Evolutionary conservation across 306 rosid species (phyloP), one percentile per base, ranked within the genome.

Genomic region (Alnus rubra): DNA sequence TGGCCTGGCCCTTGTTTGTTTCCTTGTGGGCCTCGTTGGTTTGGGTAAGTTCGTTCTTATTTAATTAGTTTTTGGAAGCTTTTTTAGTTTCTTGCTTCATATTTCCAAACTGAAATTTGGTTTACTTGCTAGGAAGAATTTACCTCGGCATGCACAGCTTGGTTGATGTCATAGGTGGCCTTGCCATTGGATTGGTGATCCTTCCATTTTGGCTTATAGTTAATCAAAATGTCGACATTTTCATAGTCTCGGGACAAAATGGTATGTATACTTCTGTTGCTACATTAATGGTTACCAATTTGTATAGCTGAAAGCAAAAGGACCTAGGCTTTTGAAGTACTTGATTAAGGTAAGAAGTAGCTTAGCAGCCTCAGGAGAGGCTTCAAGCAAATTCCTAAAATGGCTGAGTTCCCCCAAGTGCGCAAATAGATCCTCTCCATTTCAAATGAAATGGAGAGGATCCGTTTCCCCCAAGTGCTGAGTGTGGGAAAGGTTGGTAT

Each of bases 121-220:
- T 81, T 64, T 73, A 72, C 73, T 63, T 85, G 86, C 84, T 53
- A 96, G 98, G 96, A 81, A 96, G 99, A 91, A 86, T 96, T 74
- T 93, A 93, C 85, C 98, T 96, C 18, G 99, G 99, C 68, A 93
- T 96, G 99, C 99, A 96, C 90, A 96, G 98, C 76, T 55, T 91
- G 76, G 54, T 93, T 69, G 99, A 96, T 86, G 28, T 96, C 79
- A 75, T 91, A 48, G 87, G 86, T 72, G 99, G 99, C 49, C 88
- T 90, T 81, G 83, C 85, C 54, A 55, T 93, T 75, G 99, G 98
- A 73, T 75, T 89, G 15, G 88, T 76, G 80, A 19, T 92, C 83
- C 98, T 96, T 81, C 84, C 86, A 56, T 79, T 96, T 73, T 96
- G 99, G 99, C 92, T 91, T 77, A 69, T 76, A 64, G 88, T 88